phyloP scores from a whole-genome alignment of 2,329 filamentous ascomycete genomes.

The Pestalotiopsis sp. region DNA sequence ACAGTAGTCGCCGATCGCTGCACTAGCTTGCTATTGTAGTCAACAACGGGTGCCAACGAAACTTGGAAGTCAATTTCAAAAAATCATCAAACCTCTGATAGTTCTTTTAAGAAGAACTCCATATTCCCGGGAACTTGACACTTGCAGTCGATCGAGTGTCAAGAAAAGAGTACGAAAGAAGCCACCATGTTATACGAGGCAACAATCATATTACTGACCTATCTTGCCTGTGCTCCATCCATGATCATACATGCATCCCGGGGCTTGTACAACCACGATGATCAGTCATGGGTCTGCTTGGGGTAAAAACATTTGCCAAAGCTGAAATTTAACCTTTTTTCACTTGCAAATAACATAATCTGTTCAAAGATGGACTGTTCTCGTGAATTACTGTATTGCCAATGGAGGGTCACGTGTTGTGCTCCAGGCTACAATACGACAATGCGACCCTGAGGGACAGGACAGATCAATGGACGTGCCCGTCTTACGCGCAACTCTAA shows the following conservation, averaged over 20 bases:
- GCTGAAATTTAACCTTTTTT: not conserved
- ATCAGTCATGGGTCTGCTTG: not conserved
- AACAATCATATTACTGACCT: not conserved
- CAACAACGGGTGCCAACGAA: too few species aligned
- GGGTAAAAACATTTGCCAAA: not conserved
- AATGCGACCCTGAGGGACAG: not conserved
- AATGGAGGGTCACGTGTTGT: slow-evolving; percentile 4
- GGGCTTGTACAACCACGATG: not conserved
- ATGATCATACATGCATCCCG: not conserved
- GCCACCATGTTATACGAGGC: not conserved
- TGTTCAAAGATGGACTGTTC: not conserved
- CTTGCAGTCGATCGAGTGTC: not conserved
- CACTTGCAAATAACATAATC: not conserved
- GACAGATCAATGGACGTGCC: not conserved
- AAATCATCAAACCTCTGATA: too few species aligned
- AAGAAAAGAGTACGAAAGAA: not conserved
- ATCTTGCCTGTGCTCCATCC: not conserved
- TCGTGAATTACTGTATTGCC: not conserved
- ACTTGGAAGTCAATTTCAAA: too few species aligned
- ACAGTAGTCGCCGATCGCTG: not conserved
- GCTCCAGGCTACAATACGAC: not conserved
- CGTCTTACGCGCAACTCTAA: not conserved
- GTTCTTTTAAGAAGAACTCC: too few species aligned
- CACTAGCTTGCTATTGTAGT: not conserved
- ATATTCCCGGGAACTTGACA: too few species aligned